Evolutionary conservation across 352 stramenopile genomes (phyloP), one percentile per base, ranked within the genome.

Genomic region (Pythium aphanidermatum): DNA sequence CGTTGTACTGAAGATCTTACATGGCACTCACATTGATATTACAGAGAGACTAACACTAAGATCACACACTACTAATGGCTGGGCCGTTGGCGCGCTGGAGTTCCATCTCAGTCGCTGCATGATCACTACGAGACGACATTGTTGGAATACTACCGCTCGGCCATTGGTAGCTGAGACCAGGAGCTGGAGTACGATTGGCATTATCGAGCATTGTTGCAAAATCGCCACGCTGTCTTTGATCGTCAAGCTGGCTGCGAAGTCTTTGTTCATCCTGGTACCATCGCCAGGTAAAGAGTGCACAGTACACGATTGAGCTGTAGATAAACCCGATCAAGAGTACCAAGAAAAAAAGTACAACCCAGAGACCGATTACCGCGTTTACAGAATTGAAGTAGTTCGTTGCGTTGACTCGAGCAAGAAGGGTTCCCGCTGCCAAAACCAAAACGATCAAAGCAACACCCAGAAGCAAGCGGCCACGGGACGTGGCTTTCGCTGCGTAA

Each of bases 301-400:
- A 58, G 28, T 63, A 65, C 25, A 79, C 30, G 7, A 65, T 12
- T 4, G 67, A 64, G 52, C 53, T 70, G 41, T 69, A 75, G 21
- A 74, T 62, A 16, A 79, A 60, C 12, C 68, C 73, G 12, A 79
- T 23, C 11, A 58, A 56, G 23, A 65, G 26, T n/a, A 65, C 58
- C n/a, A 80, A 58, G n/a, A 51, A 55, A 23, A 70, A 79, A 44
- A 55, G 66, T 11, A 71, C 60, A 24, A 64, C 40, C 70, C 73
- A 85, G 26, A 82, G 56, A 47, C 70, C 52, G 12, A 66, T 28
- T 38, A 76, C 51, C 0, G 40, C 43, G 13, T 47, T 25, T 17
- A 36, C 71, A 21, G 75, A 57, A 25, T 51, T 61, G 30, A 57
- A 49, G 20, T 78, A 80, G n/a, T 57, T 71, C 28, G 41, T 65